Conservation (phyloP, 805 yeast species). For the Lachancea meyersii region DNA sequence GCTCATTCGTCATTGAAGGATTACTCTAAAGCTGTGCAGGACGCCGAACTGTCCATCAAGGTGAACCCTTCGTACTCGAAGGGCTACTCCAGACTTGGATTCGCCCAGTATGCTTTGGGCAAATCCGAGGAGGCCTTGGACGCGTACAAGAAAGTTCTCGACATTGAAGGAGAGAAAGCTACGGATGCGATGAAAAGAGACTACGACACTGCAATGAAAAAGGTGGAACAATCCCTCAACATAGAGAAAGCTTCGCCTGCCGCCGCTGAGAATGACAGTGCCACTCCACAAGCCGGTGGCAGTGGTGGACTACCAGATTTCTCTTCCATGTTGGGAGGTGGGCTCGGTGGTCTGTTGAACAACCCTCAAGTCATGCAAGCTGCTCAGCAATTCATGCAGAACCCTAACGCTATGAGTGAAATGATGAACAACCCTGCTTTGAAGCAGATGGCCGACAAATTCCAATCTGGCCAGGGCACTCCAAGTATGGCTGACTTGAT, state of each 20-base stretch:
- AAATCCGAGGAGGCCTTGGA: slow-evolving; percentile 83
- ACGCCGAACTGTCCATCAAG: slow-evolving; percentile 76
- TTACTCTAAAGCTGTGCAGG: slow-evolving; percentile 71
- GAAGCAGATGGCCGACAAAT: slow-evolving; percentile 74
- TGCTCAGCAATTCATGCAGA: slow-evolving; percentile 81
- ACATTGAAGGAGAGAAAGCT: slow-evolving; percentile 77
- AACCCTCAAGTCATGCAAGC: slow-evolving; percentile 91
- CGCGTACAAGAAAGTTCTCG: slow-evolving; percentile 84
- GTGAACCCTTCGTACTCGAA: slow-evolving; percentile 78
- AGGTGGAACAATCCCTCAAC: slow-evolving; percentile 69
- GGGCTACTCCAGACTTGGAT: slow-evolving; percentile 91
- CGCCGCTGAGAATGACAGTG: slow-evolving; percentile 20
- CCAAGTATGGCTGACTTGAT: slow-evolving; percentile 65
- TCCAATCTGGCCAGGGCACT: slow-evolving; percentile 59
- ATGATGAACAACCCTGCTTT: slow-evolving; percentile 77
- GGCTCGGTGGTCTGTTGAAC: slow-evolving; percentile 65
- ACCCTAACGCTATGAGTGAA: slow-evolving; percentile 69
- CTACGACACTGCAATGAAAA: slow-evolving; percentile 84
- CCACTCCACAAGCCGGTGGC: slow-evolving; percentile 26
- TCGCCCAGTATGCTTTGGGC: slow-evolving; percentile 92
- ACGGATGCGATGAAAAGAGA: slow-evolving; percentile 90
- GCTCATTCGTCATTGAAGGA: slow-evolving; percentile 77
- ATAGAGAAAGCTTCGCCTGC: slow-evolving; percentile 30
- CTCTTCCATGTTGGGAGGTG: slow-evolving; percentile 59
- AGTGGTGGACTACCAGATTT: slow-evolving; percentile 69